Percentiles rank a stretch among this genome's conserved stretches.
These are phyloP conservation scores for Penicillium roqueforti DNA, from an alignment of 495 filamentous ascomycete genomes.

Conservation along the genomic window DNA sequence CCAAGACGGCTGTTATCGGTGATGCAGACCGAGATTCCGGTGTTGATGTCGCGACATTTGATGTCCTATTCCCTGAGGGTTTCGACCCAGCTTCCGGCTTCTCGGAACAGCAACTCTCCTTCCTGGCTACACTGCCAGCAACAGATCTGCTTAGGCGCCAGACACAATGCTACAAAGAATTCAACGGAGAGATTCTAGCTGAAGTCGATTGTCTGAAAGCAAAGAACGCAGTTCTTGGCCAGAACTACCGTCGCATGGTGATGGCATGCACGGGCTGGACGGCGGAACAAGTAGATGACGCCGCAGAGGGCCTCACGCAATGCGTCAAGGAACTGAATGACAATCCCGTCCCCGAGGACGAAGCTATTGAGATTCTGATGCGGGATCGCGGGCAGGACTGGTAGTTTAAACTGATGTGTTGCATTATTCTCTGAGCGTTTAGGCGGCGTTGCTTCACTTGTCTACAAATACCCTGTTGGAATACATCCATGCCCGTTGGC, in stretches of 20 bases:
- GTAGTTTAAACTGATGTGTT: conserved; percentile 22
- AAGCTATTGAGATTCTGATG: conserved; percentile 48
- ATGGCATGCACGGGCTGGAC: conserved; percentile 48
- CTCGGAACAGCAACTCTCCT: conserved; percentile 35
- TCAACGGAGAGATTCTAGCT: conserved; percentile 33
- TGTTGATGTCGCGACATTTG: conserved; percentile 38
- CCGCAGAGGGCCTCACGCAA: conserved; percentile 44
- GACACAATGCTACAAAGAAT: conserved; percentile 31
- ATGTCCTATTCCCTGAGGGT: conserved; percentile 31
- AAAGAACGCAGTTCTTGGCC: conserved; percentile 43
- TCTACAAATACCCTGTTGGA: conserved; percentile 28
- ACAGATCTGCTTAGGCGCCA: conserved; percentile 28
- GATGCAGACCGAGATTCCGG: conserved; percentile 54
- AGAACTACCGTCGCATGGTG: conserved; percentile 48
- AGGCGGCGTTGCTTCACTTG: conserved; percentile 21
- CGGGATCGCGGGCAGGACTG: conserved; percentile 48
- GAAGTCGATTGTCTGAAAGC: conserved; percentile 40
- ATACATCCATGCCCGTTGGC: conserved; percentile 15
- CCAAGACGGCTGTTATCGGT: conserved; percentile 36
- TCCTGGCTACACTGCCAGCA: conserved; percentile 29
- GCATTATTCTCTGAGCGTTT: conserved; percentile 20
- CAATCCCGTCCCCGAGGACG: conserved; percentile 45
- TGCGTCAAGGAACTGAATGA: conserved; percentile 49
- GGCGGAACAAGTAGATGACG: conserved; percentile 46
- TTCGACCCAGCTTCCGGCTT: conserved; percentile 39